Evolutionary conservation across 2,329 filamentous ascomycete genomes (phyloP), one percentile per base, ranked within the genome.

Genomic region (Didymella keratinophila): DNA sequence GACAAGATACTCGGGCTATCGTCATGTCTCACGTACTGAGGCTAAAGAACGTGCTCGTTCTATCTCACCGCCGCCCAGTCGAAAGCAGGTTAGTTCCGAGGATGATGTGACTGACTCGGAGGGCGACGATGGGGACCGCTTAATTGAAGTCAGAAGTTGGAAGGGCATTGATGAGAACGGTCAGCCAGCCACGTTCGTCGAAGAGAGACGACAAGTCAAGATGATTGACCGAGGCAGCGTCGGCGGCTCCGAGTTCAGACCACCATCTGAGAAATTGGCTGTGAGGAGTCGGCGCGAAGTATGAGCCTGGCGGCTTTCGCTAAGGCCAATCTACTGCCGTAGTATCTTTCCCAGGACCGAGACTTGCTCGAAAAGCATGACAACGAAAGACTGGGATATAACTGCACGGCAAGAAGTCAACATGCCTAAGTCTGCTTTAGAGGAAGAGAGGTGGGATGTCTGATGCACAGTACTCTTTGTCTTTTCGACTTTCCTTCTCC

Each of bases 141-240:
- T 67, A n/a, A 60, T 60, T 6, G 62, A 65, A 21, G 61, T 66
- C 14, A 64, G 67, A 50, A 68, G 48, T n/a, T 75, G 66, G 64
- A 70, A 50, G 23, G 72, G 67, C 2, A 50, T 70, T 5, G 72
- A 74, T 56, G 72, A 73, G 56, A 67, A 70, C 45, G 72, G 72
- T 1, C 21, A 65, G 25, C 68, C 67, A 7, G 62, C 64, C 48
- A 73, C 62, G 0, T 73, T 68, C 52, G 61, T 72, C 3, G 71
- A 72, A 45, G 67, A 73, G 56, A 66, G 47, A 59, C 61, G 62
- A 12, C 51, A 42, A 14, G 6, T 42, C 3, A 50, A 41, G 45
- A 50, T 53, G 53, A 54, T 56, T 21, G 53, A 57, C 5, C 45
- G 54, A 27, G 58, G 41, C 5, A 57, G 54, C 21, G 27, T 50